Evolutionary conservation across 2,329 filamentous ascomycete genomes (phyloP).

Genomic region (Arthrobotrys pseudoclavata): DNA sequence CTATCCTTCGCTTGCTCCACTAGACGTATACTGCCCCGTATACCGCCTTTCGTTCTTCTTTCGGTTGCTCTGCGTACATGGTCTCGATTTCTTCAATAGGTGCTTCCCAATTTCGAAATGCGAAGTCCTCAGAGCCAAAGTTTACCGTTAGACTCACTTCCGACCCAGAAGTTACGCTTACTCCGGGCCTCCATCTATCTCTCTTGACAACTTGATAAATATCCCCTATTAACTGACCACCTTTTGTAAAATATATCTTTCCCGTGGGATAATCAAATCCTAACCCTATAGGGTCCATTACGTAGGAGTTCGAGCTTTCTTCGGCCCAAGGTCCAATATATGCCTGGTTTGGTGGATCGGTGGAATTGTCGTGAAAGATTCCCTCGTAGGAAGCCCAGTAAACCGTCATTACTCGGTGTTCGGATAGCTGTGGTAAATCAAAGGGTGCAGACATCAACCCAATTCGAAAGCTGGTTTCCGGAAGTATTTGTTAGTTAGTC

Average conservation of each 20-base stretch:
- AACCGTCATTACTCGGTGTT: not conserved
- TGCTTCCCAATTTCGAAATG: not conserved
- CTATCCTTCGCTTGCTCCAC: too few relatives aligned
- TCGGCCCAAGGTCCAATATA: not conserved
- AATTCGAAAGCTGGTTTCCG: not conserved
- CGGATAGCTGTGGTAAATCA: not conserved
- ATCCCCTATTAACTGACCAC: not conserved
- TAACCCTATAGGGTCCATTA: not conserved
- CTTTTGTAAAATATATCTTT: not conserved
- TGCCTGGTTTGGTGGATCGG: not conserved
- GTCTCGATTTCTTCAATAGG: not conserved
- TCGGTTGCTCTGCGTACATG: not conserved
- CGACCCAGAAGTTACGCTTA: not conserved
- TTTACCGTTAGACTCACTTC: not conserved
- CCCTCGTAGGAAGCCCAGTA: not conserved
- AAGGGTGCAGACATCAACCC: not conserved
- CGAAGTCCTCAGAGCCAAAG: not conserved
- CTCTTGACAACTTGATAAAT: not conserved
- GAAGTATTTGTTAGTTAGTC: not conserved
- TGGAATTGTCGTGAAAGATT: not conserved
- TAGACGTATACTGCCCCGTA: too few relatives aligned
- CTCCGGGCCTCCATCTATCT: not conserved
- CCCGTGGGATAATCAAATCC: conserved; percentile 3
- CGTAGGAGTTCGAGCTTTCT: too few relatives aligned
- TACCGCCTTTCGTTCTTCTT: too few relatives aligned